Percentiles rank a stretch among this genome's conserved stretches.
These are phyloP conservation scores for Mrakia blollopis DNA, from an alignment of 768 basidiomycete species.

Conservation along the genomic window DNA sequence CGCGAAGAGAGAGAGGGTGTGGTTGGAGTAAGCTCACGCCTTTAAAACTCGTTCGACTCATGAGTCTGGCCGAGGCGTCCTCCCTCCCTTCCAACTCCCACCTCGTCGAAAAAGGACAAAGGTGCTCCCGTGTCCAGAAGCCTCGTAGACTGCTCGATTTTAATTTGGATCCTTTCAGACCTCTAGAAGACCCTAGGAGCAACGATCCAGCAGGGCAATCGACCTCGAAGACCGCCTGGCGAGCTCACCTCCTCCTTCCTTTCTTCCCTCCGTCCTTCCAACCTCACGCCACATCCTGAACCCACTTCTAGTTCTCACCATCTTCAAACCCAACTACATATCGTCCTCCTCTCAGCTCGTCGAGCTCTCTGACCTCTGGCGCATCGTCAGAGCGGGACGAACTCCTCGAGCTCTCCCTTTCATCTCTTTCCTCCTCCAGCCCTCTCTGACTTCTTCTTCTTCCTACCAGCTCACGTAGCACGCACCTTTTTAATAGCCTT, in stretches of 20 bases:
- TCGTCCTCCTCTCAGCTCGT: background rate
- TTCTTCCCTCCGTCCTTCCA: background rate
- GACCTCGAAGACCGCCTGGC: background rate
- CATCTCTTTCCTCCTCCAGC: background rate
- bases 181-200: background rate
- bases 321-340: background rate
- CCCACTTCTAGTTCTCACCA: too few species aligned
- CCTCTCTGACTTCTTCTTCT: background rate
- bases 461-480: too few species aligned
- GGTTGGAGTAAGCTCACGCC: too few species aligned
- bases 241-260: background rate
- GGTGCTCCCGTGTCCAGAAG: too few species aligned
- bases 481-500: constrained; percentile 9
- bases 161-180: background rate
- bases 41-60: too few species aligned
- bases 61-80: too few species aligned
- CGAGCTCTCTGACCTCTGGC: background rate
- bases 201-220: background rate
- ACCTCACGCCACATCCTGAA: background rate
- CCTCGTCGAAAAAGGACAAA: too few species aligned
- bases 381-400: background rate
- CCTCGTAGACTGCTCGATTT: background rate
- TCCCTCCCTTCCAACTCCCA: too few species aligned
- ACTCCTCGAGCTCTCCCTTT: background rate
- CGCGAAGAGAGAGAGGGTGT: too few species aligned